These are phyloP conservation scores for Podaxis sp. DNA, from an alignment of 768 basidiomycete genomes.

Conservation along the genomic window DNA sequence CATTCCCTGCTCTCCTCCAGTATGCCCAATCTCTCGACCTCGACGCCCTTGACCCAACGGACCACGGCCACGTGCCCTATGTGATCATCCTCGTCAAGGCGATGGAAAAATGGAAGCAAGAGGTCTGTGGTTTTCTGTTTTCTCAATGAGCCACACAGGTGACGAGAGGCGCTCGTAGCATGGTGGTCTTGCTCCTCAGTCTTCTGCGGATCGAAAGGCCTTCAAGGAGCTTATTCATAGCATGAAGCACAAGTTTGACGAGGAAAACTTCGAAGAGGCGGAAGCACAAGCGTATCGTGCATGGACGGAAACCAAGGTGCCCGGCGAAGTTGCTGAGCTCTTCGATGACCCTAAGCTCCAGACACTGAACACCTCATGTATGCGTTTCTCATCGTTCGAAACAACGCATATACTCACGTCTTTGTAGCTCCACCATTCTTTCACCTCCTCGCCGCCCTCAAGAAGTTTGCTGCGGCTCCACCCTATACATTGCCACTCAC, in stretches of 20 bases:
- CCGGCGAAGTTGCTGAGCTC: constrained; percentile 61
- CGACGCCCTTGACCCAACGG: constrained; percentile 78
- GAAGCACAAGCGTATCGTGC: constrained; percentile 82
- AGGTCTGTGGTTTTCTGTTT: constrained; percentile 40
- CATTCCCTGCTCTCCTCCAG: constrained; percentile 80
- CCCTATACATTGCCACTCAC: constrained; percentile 77
- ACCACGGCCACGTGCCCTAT: constrained; percentile 89
- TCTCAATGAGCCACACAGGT: not conserved
- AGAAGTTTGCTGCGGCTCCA: constrained; percentile 53
- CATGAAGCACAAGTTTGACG: constrained; percentile 74
- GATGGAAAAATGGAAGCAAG: constrained; percentile 78
- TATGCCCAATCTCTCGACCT: constrained; percentile 74
- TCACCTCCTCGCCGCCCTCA: constrained; percentile 71
- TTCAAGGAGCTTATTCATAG: constrained; percentile 70
- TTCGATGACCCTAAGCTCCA: constrained; percentile 58
- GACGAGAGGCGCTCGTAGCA: constrained; percentile 45
- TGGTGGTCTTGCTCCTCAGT: constrained; percentile 55
- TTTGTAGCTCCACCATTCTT: constrained; percentile 64
- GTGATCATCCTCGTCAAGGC: constrained; percentile 84
- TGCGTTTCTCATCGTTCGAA: not conserved
- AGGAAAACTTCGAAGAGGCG: constrained; percentile 98
- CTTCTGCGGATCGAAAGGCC: constrained; percentile 64
- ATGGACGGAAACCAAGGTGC: constrained; percentile 63
- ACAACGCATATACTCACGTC: constrained; percentile 32
- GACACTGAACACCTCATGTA: constrained; percentile 5